These are phyloP conservation scores for Eurotiales sp. DNA, from an alignment of 2,329 filamentous ascomycete species.

Conservation along the genomic window DNA sequence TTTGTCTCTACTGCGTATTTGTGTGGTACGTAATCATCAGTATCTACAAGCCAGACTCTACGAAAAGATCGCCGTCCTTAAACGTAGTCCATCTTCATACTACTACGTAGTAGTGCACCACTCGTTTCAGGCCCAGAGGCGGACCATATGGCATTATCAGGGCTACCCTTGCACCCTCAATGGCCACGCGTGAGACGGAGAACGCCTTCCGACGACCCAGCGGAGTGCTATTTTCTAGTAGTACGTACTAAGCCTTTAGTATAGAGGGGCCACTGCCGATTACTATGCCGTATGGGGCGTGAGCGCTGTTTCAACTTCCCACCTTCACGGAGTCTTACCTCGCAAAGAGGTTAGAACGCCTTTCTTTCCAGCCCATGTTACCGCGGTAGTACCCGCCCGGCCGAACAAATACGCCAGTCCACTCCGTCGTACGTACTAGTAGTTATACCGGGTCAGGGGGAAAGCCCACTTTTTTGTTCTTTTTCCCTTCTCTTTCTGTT, in stretches of 20 bases:
- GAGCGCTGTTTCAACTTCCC: background rate
- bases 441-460: too few relatives aligned
- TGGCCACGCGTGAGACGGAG: background rate
- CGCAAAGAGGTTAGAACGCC: too few relatives aligned
- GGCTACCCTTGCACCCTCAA: background rate
- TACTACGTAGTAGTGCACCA: background rate
- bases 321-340: too few relatives aligned
- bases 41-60: background rate
- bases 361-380: too few relatives aligned
- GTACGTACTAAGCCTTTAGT: too few relatives aligned
- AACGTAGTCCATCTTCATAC: background rate
- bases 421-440: background rate
- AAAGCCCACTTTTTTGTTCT: too few relatives aligned
- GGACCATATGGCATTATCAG: background rate
- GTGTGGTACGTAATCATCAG: too few relatives aligned
- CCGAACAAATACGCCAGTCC: too few relatives aligned
- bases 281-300: too few relatives aligned
- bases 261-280: too few relatives aligned
- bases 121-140: too few relatives aligned
- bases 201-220: background rate
- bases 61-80: slow-evolving; percentile 5
- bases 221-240: background rate
- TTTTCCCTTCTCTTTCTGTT: background rate
- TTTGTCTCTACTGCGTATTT: too few relatives aligned
- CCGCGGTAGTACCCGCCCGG: slow-evolving; percentile 10